These are phyloP conservation scores for Laetiporus sulphureus DNA, from an alignment of 1,284 basidiomycete genomes.

Conservation along the genomic window DNA sequence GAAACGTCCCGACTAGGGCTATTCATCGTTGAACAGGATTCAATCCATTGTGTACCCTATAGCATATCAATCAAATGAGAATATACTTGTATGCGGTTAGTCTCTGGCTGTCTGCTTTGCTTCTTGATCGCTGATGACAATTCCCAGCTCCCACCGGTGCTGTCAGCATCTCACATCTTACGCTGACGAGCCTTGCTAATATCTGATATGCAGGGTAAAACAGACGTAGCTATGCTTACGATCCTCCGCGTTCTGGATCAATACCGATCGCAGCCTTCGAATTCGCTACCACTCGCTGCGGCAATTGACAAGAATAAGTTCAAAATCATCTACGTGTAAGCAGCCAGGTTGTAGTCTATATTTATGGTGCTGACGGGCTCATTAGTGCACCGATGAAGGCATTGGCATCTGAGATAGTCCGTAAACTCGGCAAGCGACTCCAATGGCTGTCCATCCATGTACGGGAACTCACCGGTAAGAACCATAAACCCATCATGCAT, in stretches of 20 bases:
- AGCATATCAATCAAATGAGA: constrained; percentile 93
- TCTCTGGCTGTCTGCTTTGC: constrained; percentile 7
- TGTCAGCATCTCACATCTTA: constrained; percentile 53
- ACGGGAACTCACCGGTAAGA: constrained; percentile 81
- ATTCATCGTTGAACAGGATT: constrained; percentile 85
- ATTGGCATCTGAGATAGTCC: constrained; percentile 90
- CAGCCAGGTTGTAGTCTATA: too few relatives aligned
- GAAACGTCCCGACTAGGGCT: constrained; percentile 51
- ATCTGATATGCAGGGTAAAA: constrained; percentile 86
- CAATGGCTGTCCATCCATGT: constrained; percentile 87
- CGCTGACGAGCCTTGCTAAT: neutral
- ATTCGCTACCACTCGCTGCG: constrained; percentile 33
- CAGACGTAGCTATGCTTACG: constrained; percentile 94
- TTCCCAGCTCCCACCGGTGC: constrained; percentile 86
- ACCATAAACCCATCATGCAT: neutral
- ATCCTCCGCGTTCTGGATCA: constrained; percentile 86
- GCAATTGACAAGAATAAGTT: constrained; percentile 71
- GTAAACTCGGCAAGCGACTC: constrained; percentile 89
- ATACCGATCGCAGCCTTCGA: constrained; percentile 38
- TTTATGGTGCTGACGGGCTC: too few relatives aligned
- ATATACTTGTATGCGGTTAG: constrained; percentile 91
- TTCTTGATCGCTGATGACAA: constrained; percentile 1
- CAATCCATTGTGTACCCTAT: constrained; percentile 95
- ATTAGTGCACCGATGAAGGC: constrained; percentile 99
- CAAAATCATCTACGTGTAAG: constrained; percentile 96